Conservation (phyloP, 257 asterid species). For the Solanum gracilifrons region DNA sequence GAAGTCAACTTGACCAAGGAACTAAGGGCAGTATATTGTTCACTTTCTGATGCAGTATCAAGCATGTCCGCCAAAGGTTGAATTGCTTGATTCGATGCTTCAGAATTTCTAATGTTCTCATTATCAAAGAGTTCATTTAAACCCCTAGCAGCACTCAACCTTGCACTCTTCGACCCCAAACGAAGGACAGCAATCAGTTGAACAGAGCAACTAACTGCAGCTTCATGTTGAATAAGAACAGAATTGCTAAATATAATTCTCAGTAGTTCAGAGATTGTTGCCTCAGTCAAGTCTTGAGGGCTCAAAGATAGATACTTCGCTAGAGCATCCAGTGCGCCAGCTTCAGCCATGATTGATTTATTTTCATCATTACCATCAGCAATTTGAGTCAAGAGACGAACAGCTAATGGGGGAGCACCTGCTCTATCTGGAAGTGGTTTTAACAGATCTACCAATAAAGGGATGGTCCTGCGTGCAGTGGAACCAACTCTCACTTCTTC, state of each 20-base stretch:
- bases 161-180: conserved; percentile 76
- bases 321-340: conserved; percentile 70
- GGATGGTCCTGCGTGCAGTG: conserved; percentile 50
- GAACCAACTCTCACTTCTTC: conserved; percentile 71
- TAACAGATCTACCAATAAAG: conserved; percentile 71
- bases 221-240: conserved; percentile 47
- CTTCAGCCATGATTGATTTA: conserved; percentile 76
- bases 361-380: conserved; percentile 69
- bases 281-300: conserved; percentile 73
- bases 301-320: conserved; percentile 67
- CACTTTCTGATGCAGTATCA: conserved; percentile 40
- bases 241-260: conserved; percentile 57
- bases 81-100: conserved; percentile 57
- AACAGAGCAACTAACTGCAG: conserved; percentile 50
- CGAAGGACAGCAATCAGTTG: conserved; percentile 81
- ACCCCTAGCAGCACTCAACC: conserved; percentile 69
- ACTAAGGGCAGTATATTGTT: conserved; percentile 58
- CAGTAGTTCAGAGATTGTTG: conserved; percentile 62
- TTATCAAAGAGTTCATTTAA: conserved; percentile 57
- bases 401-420: conserved; percentile 68
- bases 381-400: conserved; percentile 56
- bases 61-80: conserved; percentile 82
- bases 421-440: conserved; percentile 79
- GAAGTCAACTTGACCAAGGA: conserved; percentile 66
- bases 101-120: conserved; percentile 54